phyloP scores from a whole-genome alignment of 306 rosid genomes.

The Prunus campanulata region DNA sequence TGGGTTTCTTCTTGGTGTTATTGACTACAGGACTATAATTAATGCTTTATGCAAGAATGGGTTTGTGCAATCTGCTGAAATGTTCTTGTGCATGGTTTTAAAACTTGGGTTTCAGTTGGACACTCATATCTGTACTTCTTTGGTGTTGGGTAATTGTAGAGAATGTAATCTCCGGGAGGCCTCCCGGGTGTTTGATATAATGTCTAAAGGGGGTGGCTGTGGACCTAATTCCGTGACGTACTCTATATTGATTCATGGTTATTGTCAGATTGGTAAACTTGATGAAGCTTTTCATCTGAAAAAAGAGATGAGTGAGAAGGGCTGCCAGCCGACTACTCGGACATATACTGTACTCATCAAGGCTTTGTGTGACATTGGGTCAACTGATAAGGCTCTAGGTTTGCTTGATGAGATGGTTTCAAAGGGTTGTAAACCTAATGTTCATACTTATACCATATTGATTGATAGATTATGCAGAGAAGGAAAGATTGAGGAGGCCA shows the following conservation, averaged over 20 bases:
- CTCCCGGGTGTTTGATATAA: constrained; percentile 13
- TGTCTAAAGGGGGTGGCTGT: constrained; percentile 2
- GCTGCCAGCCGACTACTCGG: constrained; percentile 2
- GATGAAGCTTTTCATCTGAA: constrained; percentile 8
- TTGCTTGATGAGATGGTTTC: constrained; percentile 2
- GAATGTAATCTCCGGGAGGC: background rate
- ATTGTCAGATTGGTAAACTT: constrained; percentile 5
- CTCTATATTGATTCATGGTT: constrained; percentile 6
- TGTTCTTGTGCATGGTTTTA: constrained; percentile 6
- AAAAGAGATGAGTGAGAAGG: constrained; percentile 15
- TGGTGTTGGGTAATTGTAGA: constrained; percentile 6
- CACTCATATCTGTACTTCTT: constrained; percentile 6
- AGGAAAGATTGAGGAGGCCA: constrained; percentile 3
- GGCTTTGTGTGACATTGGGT: constrained; percentile 4
- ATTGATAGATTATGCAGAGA: constrained; percentile 6
- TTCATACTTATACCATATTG: background rate
- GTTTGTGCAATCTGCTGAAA: constrained; percentile 12
- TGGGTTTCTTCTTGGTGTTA: constrained; percentile 11
- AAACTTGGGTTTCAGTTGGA: constrained; percentile 13
- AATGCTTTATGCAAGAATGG: constrained; percentile 4
- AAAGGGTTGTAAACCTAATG: background rate
- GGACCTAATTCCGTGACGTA: constrained; percentile 9
- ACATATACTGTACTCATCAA: constrained; percentile 7
- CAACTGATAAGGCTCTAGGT: background rate
- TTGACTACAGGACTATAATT: background rate